phyloP scores from a whole-genome alignment of 2,329 filamentous ascomycete genomes.

The Cladosporium sphaerospermum region DNA sequence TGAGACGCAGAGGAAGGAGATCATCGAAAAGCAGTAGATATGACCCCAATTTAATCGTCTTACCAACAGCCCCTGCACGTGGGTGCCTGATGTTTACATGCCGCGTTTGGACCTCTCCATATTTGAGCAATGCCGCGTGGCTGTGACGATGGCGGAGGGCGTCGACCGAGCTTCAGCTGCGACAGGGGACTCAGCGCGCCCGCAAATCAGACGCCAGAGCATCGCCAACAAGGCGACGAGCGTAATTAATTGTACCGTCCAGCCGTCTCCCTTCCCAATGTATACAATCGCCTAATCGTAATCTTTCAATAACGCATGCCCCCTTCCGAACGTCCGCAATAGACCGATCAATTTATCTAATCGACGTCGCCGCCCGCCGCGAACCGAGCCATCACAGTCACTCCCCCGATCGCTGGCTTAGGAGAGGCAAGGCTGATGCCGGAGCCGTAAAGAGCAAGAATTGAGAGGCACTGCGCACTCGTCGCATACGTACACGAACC shows the following conservation, averaged over 20 bases:
- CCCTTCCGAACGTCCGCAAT: neutral
- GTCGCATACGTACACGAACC: neutral
- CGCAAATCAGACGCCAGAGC: neutral
- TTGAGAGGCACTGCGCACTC: conserved; percentile 3
- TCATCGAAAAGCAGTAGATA: neutral
- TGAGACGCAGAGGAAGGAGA: conserved; percentile 7
- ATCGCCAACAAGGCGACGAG: neutral
- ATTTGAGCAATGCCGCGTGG: too few species aligned
- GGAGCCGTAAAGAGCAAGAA: conserved; percentile 2
- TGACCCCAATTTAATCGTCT: neutral
- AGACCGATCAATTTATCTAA: neutral
- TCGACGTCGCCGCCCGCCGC: neutral
- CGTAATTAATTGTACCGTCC: neutral
- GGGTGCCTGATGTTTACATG: too few species aligned
- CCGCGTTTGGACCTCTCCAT: too few species aligned
- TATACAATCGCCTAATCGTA: neutral
- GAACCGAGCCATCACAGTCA: neutral
- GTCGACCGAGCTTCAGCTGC: neutral
- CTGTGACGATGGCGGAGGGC: too few species aligned
- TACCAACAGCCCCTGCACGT: too few species aligned
- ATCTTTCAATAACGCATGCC: neutral
- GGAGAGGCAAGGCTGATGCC: conserved; percentile 3
- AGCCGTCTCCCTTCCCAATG: neutral
- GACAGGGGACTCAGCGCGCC: neutral
- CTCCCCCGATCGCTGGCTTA: neutral